phyloP scores from a whole-genome alignment of 2,329 filamentous ascomycete genomes.

The Trichoderma hamatum region DNA sequence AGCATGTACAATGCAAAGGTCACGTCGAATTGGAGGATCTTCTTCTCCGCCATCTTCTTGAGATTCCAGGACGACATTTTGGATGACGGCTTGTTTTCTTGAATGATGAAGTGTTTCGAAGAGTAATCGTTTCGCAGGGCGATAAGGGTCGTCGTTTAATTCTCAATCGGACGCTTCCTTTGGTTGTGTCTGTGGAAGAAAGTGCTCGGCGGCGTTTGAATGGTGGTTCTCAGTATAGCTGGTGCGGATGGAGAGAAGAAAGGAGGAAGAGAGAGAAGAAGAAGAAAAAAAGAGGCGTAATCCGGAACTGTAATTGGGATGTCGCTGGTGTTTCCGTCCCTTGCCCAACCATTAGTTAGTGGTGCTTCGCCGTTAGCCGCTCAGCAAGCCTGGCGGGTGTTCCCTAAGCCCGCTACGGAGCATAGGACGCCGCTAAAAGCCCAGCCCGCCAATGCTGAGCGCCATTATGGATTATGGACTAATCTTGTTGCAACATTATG shows the following conservation, averaged over 20 bases:
- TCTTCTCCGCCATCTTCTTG: constrained; percentile 85
- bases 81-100: neutral
- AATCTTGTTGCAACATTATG: neutral
- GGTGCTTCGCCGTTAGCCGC: neutral
- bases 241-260: neutral
- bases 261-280: neutral
- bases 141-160: neutral
- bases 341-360: neutral
- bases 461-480: neutral
- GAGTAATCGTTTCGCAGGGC: neutral
- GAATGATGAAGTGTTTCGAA: too few relatives aligned
- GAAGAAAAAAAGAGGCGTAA: neutral
- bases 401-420: neutral
- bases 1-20: constrained; percentile 98
- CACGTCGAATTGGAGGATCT: constrained; percentile 98
- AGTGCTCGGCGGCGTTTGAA: neutral
- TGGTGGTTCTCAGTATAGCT: neutral
- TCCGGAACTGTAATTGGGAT: neutral
- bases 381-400: neutral
- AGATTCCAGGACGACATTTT: constrained; percentile 50
- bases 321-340: neutral
- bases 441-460: neutral
- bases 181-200: neutral
- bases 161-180: neutral
- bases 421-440: neutral